Conservation (phyloP, 192 early-diverging fungal genomes). For the Glomus cerebriforme region DNA sequence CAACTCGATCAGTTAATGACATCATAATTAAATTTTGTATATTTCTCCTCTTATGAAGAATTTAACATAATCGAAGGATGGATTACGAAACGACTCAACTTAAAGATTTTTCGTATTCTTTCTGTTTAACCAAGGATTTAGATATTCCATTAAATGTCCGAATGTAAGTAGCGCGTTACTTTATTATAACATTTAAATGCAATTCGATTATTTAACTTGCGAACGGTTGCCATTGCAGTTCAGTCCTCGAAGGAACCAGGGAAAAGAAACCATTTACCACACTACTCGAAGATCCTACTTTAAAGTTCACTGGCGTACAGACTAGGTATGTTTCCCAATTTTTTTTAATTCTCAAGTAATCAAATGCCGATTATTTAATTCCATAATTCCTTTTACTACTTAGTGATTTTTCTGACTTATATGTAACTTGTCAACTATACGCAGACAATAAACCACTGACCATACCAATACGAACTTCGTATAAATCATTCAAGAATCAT, state of each 20-base stretch:
- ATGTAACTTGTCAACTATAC: conserved; percentile 66
- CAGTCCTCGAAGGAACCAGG: conserved; percentile 42
- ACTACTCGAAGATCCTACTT: conserved; percentile 27
- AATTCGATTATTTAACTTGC: not conserved
- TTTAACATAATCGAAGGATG: not conserved
- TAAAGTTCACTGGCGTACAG: conserved; percentile 41
- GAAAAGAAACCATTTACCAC: conserved; percentile 34
- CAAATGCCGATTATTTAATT: not conserved
- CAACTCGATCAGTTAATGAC: too few species aligned
- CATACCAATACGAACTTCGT: conserved; percentile 64
- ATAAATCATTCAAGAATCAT: conserved; percentile 64
- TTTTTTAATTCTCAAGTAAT: not conserved
- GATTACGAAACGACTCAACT: conserved; percentile 14
- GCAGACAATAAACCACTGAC: conserved; percentile 71
- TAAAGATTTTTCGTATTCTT: conserved; percentile 55
- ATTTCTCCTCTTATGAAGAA: too few species aligned
- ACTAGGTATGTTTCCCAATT: conserved; percentile 23
- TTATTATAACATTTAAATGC: not conserved
- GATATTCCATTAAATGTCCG: conserved; percentile 60
- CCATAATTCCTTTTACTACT: not conserved
- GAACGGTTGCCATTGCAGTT: conserved; percentile 21
- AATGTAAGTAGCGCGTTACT: conserved; percentile 50
- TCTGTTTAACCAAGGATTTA: conserved; percentile 67
- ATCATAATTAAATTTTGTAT: too few species aligned
- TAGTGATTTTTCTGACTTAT: conserved; percentile 60